These are phyloP conservation scores for Truncatella angustata DNA, from an alignment of 2,329 filamentous ascomycete genomes.

Conservation along the genomic window DNA sequence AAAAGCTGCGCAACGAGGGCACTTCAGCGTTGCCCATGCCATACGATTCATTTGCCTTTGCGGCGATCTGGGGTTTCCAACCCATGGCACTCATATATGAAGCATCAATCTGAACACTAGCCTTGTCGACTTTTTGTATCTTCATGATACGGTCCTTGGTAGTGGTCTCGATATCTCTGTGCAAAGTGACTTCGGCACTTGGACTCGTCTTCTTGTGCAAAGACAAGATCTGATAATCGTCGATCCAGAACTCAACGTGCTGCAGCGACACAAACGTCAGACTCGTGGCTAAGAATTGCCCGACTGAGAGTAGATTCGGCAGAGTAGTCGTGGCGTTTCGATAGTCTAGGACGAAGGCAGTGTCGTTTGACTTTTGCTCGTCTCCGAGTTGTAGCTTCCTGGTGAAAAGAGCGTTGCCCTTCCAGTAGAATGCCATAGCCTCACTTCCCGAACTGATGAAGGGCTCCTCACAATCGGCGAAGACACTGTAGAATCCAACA, in stretches of 20 bases:
- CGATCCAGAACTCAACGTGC: constrained; percentile 84
- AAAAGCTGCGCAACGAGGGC: constrained; percentile 74
- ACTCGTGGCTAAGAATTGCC: constrained; percentile 91
- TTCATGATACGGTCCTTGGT: constrained; percentile 90
- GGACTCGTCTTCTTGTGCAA: constrained; percentile 85
- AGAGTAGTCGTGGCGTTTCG: constrained; percentile 83
- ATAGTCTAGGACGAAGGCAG: constrained; percentile 93
- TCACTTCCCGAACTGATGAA: constrained; percentile 91
- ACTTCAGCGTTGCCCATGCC: constrained; percentile 46
- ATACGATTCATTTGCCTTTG: constrained; percentile 48
- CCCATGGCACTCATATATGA: constrained; percentile 84
- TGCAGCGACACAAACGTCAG: constrained; percentile 92
- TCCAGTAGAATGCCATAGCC: constrained; percentile 99
- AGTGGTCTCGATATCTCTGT: constrained; percentile 74
- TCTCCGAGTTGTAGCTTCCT: constrained; percentile 74
- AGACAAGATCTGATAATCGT: constrained; percentile 77
- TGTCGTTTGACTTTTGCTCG: constrained; percentile 66
- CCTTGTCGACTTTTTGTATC: constrained; percentile 74
- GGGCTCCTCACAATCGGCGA: constrained; percentile 95
- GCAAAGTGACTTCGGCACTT: constrained; percentile 68
- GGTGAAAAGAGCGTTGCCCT: constrained; percentile 95
- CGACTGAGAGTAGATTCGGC: constrained; percentile 80
- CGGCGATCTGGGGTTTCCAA: constrained; percentile 63
- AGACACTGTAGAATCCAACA: constrained; percentile 97
- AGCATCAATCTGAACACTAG: constrained; percentile 90